Conservation (phyloP, 2,329 filamentous ascomycete genomes). For the Tolypocladium amazonense region DNA sequence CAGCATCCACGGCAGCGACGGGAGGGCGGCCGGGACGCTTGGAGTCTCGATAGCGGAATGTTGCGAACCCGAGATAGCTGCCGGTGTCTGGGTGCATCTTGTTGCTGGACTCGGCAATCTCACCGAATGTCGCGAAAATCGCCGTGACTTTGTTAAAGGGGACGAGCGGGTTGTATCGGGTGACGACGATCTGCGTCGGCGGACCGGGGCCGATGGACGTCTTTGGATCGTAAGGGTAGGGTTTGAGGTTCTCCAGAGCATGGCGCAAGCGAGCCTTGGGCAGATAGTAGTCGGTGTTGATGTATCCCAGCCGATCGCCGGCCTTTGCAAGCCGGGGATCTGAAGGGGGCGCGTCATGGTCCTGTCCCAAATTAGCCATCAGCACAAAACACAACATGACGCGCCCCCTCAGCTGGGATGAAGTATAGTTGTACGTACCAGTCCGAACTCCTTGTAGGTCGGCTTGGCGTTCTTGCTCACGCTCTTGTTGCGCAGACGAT, state of each 20-base stretch:
- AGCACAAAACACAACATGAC: constrained; percentile 44
- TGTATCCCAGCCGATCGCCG: constrained; percentile 53
- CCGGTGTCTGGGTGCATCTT: constrained; percentile 93
- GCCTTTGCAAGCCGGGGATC: constrained; percentile 70
- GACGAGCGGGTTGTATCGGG: constrained; percentile 88
- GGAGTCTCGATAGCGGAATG: constrained; percentile 76
- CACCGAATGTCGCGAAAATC: constrained; percentile 71
- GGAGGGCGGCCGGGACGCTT: constrained; percentile 31
- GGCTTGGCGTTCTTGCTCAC: constrained; percentile 49
- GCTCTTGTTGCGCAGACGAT: constrained; percentile 35
- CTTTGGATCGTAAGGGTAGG: constrained; percentile 70
- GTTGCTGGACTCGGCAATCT: constrained; percentile 84
- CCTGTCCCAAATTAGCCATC: constrained; percentile 57
- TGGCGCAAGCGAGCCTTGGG: constrained; percentile 61
- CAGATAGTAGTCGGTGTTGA: constrained; percentile 59
- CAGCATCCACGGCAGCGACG: constrained; percentile 66
- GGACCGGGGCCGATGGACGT: constrained; percentile 84
- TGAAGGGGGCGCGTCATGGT: constrained; percentile 66
- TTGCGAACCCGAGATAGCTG: constrained; percentile 86
- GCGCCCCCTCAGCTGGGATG: constrained; percentile 36
- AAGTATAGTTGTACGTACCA: constrained; percentile 49
- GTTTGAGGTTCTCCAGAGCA: constrained; percentile 69
- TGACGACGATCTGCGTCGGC: constrained; percentile 82
- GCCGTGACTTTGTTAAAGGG: constrained; percentile 67
- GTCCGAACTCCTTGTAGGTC: constrained; percentile 52